A percentile compares a stretch with the other conserved stretches of the same genome.
Conservation (phyloP, 2,329 filamentous ascomycete species). For the Epichloe brachyelytri region DNA sequence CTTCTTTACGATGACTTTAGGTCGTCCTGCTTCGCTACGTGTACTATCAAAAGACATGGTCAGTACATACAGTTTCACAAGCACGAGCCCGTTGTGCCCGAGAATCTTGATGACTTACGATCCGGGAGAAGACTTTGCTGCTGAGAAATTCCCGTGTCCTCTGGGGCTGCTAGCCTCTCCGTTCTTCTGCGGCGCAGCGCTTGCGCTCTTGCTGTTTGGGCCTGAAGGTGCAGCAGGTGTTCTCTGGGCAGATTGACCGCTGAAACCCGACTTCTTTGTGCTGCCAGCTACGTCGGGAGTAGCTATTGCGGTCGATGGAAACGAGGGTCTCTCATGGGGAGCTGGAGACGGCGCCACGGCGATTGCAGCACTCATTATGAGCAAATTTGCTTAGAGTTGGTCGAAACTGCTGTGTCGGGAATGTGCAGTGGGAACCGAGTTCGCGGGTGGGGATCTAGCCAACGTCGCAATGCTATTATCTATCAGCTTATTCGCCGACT, state of each 20-base stretch:
- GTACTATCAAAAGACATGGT: slow-evolving; percentile 15
- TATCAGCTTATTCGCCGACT: neutral
- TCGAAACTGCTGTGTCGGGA: neutral
- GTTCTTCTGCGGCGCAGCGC: slow-evolving; percentile 32
- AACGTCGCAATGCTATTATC: neutral
- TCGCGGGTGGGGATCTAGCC: neutral
- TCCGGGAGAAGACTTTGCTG: slow-evolving; percentile 44
- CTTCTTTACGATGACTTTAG: slow-evolving; percentile 91
- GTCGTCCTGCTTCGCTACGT: slow-evolving; percentile 34
- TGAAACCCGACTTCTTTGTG: neutral
- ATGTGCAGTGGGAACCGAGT: neutral
- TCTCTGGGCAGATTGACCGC: slow-evolving; percentile 33
- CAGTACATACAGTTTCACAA: slow-evolving; percentile 1
- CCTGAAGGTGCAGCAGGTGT: slow-evolving; percentile 18
- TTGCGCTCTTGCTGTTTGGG: slow-evolving; percentile 19
- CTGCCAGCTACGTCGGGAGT: slow-evolving; percentile 2
- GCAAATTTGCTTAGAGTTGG: neutral
- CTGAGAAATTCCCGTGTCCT: slow-evolving; percentile 19
- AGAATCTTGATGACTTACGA: slow-evolving; percentile 33
- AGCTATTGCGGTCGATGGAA: slow-evolving; percentile 31
- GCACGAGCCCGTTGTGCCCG: neutral
- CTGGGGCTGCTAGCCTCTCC: slow-evolving; percentile 43
- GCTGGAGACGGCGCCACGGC: slow-evolving; percentile 57
- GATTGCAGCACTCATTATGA: slow-evolving; percentile 54
- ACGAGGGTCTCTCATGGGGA: slow-evolving; percentile 50